These are phyloP conservation scores for Boletus edulis DNA, from an alignment of 768 basidiomycete species.

Conservation along the genomic window DNA sequence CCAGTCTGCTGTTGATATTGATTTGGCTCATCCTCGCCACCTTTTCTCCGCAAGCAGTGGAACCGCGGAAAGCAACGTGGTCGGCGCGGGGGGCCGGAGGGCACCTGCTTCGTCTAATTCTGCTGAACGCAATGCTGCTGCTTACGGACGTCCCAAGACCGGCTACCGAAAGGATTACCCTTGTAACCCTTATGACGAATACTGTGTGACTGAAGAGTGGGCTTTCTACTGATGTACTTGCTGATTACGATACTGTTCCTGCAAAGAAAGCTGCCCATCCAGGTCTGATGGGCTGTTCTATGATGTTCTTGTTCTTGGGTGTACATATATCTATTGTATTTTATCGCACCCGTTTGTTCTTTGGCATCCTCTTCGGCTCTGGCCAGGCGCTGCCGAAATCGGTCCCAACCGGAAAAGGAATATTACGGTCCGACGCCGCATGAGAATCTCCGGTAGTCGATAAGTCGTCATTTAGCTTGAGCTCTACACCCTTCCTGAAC, in stretches of 20 bases:
- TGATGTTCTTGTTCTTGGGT: slow-evolving; percentile 13
- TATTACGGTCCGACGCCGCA: slow-evolving; percentile 9
- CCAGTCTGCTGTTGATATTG: slow-evolving; percentile 29
- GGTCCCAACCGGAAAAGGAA: slow-evolving; percentile 21
- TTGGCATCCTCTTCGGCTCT: neutral
- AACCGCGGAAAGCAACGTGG: slow-evolving; percentile 33
- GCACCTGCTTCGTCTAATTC: slow-evolving; percentile 20
- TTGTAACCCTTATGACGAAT: slow-evolving; percentile 57
- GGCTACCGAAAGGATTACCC: slow-evolving; percentile 44
- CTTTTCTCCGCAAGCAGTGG: slow-evolving; percentile 35
- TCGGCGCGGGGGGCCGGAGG: slow-evolving; percentile 31
- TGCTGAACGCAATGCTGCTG: slow-evolving; percentile 30
- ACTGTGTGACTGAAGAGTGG: slow-evolving; percentile 75
- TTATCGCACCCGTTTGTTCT: slow-evolving; percentile 6
- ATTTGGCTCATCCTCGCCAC: slow-evolving; percentile 29
- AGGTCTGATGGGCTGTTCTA: slow-evolving; percentile 1
- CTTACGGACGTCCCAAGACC: slow-evolving; percentile 28
- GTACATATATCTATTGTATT: slow-evolving; percentile 24
- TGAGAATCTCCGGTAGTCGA: slow-evolving; percentile 7
- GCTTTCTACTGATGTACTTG: slow-evolving; percentile 40
- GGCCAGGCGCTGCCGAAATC: neutral
- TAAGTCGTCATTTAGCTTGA: slow-evolving; percentile 17
- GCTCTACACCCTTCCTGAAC: slow-evolving; percentile 12
- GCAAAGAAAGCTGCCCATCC: slow-evolving; percentile 3
- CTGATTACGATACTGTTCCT: neutral